Percentiles rank a stretch among this genome's conserved stretches.
phyloP scores from a whole-genome alignment of 2,329 filamentous ascomycete genomes.

The Paraphoma sp. region DNA sequence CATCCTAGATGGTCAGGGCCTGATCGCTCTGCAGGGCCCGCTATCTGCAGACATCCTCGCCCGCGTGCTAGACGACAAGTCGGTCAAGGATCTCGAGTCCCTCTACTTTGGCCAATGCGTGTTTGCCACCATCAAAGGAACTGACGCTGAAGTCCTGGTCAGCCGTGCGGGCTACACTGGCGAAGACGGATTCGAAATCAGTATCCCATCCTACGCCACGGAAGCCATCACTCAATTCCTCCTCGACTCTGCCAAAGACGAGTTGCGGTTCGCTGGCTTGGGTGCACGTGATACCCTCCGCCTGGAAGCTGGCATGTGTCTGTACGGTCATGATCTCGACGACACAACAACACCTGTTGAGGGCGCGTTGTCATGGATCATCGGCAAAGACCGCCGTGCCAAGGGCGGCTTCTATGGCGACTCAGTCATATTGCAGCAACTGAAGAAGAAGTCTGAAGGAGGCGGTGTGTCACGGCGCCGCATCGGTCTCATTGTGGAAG shows the following conservation, averaged over 20 bases:
- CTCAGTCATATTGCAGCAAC: constrained; percentile 76
- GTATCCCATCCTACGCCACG: constrained; percentile 73
- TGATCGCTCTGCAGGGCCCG: constrained; percentile 91
- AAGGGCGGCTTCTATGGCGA: constrained; percentile 84
- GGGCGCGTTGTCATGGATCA: constrained; percentile 77
- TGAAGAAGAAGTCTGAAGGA: constrained; percentile 77
- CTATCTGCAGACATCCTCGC: constrained; percentile 73
- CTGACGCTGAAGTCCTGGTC: constrained; percentile 69
- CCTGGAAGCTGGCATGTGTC: constrained; percentile 96
- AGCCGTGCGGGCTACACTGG: constrained; percentile 94
- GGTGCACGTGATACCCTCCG: constrained; percentile 91
- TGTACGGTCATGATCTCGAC: constrained; percentile 98
- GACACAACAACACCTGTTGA: constrained; percentile 75
- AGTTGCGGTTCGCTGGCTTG: constrained; percentile 82
- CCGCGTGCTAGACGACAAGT: constrained; percentile 62
- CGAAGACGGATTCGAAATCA: constrained; percentile 98
- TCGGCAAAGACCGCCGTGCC: constrained; percentile 77
- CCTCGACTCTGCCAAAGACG: constrained; percentile 66
- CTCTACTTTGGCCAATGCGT: constrained; percentile 84
- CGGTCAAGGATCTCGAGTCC: constrained; percentile 54
- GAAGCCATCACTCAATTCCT: constrained; percentile 73
- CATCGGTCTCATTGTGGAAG: constrained; percentile 81
- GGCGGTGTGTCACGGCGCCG: constrained; percentile 73
- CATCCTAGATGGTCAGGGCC: constrained; percentile 73
- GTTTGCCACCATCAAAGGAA: constrained; percentile 68